These are phyloP conservation scores for Globisporangium recalcitrans DNA, from an alignment of 352 stramenopile species.

Conservation along the genomic window DNA sequence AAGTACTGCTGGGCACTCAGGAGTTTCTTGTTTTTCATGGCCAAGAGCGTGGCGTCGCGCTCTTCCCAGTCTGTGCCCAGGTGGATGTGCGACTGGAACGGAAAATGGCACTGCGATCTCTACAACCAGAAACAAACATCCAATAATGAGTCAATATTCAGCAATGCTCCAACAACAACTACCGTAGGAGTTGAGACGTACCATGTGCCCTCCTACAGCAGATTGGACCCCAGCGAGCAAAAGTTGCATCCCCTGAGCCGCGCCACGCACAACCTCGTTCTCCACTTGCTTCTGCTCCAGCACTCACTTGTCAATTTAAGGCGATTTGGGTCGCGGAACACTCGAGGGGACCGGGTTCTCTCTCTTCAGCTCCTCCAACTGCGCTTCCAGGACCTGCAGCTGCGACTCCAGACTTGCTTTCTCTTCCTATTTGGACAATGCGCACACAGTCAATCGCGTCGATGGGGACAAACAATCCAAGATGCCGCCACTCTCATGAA, in stretches of 20 bases:
- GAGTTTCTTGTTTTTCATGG: conserved; percentile 30
- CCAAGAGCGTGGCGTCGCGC: conserved; percentile 25
- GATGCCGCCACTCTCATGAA: too few relatives aligned
- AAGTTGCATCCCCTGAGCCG: neutral
- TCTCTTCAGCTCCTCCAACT: neutral
- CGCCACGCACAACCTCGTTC: neutral
- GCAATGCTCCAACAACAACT: too few relatives aligned
- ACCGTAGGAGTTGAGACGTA: too few relatives aligned
- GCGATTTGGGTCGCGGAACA: too few relatives aligned
- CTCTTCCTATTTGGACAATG: too few relatives aligned
- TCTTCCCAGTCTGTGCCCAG: conserved; percentile 19
- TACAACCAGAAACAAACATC: neutral
- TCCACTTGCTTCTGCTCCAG: neutral
- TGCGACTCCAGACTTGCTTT: too few relatives aligned
- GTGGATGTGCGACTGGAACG: conserved; percentile 14
- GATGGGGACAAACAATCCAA: too few relatives aligned
- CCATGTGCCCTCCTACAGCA: neutral
- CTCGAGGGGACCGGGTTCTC: neutral
- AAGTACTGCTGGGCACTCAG: conserved; percentile 28
- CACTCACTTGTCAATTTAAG: too few relatives aligned
- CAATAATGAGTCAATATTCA: neutral
- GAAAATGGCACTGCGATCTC: neutral
- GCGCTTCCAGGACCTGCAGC: neutral
- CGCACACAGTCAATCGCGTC: too few relatives aligned
- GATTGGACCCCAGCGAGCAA: neutral